Evolutionary conservation across 108 stramenopile species (phyloP).

Genomic region (Pseudonitzschia delicatissima): DNA sequence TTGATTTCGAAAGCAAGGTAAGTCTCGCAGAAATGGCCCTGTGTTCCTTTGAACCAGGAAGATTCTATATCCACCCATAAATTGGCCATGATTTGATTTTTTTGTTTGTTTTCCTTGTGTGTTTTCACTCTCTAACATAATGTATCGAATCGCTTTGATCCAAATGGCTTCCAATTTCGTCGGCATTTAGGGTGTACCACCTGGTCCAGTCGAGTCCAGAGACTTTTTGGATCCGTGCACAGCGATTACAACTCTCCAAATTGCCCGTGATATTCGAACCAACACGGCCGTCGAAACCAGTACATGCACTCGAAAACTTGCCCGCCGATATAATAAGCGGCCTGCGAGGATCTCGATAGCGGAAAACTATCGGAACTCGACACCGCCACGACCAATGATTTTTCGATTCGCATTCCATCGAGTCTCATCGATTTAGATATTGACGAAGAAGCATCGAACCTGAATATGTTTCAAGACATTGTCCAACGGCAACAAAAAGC

Average conservation of each 20-base stretch:
- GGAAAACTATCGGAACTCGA: slow-evolving; percentile 14
- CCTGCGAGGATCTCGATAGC: slow-evolving; percentile 30
- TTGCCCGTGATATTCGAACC: slow-evolving; percentile 75
- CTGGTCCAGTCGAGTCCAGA: slow-evolving; percentile 48
- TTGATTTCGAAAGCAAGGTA: slow-evolving; percentile 68
- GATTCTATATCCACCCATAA: too few relatives aligned
- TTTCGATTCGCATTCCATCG: slow-evolving; percentile 47
- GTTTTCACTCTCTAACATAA: background rate
- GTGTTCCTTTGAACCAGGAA: too few relatives aligned
- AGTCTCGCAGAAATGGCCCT: too few relatives aligned
- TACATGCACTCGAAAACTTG: slow-evolving; percentile 42
- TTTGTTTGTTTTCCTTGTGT: background rate
- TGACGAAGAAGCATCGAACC: slow-evolving; percentile 51
- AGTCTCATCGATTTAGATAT: slow-evolving; percentile 71
- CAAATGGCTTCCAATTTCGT: too few relatives aligned
- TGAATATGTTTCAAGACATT: slow-evolving; percentile 54
- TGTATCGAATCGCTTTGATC: background rate
- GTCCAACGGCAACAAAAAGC: slow-evolving; percentile 60
- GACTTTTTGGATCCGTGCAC: slow-evolving; percentile 73
- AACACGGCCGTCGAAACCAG: slow-evolving; percentile 65
- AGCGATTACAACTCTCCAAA: slow-evolving; percentile 79
- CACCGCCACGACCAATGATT: slow-evolving; percentile 35
- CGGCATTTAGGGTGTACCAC: slow-evolving; percentile 45
- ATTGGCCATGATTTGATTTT: background rate
- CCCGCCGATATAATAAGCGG: slow-evolving; percentile 54